Percentiles rank a stretch among this genome's conserved stretches.
Evolutionary conservation across 192 early-diverging fungal species (phyloP).

Genomic region (Phycomyces blakesleeanus): DNA sequence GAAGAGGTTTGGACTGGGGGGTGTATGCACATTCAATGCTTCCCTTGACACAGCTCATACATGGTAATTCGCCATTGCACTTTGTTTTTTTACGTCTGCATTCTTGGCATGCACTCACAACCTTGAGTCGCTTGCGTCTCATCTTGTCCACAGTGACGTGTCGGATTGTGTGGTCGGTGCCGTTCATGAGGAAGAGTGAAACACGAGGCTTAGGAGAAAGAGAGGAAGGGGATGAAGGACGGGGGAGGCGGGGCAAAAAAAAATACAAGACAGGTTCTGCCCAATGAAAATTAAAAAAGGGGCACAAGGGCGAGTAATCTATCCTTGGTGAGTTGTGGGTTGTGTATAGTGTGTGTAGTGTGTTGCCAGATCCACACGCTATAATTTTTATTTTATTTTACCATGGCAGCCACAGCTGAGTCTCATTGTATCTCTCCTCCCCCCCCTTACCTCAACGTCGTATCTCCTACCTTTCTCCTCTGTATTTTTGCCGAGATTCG

Average conservation of each 20-base stretch:
- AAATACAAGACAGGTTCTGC: background rate
- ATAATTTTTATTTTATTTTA: no score
- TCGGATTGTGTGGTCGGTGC: background rate
- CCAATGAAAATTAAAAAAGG: no score
- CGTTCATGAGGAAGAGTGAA: conserved; percentile 1
- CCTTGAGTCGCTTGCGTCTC: conserved; percentile 25
- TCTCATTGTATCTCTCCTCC: background rate
- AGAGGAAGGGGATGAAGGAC: background rate
- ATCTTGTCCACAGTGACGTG: conserved; percentile 14
- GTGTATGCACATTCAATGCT: conserved; percentile 16
- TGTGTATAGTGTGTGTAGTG: no score
- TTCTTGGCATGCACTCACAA: conserved; percentile 22
- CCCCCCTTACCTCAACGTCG: no score
- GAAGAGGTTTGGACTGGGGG: background rate
- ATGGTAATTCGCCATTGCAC: conserved; percentile 28
- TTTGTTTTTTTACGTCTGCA: conserved; percentile 28
- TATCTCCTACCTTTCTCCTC: background rate
- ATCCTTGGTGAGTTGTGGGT: no score
- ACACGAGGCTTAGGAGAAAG: background rate
- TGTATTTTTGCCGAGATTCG: background rate
- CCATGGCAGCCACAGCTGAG: no score
- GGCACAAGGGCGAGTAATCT: no score
- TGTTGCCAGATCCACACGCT: no score
- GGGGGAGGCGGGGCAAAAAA: background rate
- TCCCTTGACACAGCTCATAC: conserved; percentile 16